These are phyloP conservation scores for Backusella sp. DNA, from an alignment of 192 early-diverging fungal species.

Conservation along the genomic window DNA sequence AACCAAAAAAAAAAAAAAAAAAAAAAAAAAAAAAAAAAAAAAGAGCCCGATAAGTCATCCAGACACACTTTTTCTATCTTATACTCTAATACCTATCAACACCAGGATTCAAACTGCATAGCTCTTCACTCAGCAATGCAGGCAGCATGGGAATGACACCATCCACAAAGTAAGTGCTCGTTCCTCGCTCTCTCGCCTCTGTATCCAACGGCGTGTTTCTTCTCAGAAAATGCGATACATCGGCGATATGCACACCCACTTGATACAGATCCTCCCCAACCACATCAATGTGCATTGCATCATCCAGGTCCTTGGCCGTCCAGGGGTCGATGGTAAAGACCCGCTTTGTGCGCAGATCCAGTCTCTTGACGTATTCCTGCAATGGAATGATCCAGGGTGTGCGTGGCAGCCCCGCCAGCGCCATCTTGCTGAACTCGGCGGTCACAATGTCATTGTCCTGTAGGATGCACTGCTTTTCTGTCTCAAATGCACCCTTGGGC, in stretches of 20 bases:
- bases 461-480: background rate
- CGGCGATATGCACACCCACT: slow-evolving; percentile 88
- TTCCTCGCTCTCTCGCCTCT: slow-evolving; percentile 87
- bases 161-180: slow-evolving; percentile 94
- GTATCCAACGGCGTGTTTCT: slow-evolving; percentile 85
- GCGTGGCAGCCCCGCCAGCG: slow-evolving; percentile 67
- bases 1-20: no score
- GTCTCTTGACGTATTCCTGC: slow-evolving; percentile 59
- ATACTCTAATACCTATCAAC: slow-evolving; percentile 61
- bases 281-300: slow-evolving; percentile 66
- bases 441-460: slow-evolving; percentile 47
- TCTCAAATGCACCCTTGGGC: slow-evolving; percentile 51
- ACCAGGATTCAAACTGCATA: slow-evolving; percentile 91
- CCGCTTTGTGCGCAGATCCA: slow-evolving; percentile 66
- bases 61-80: no score
- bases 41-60: no score
- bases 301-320: slow-evolving; percentile 80
- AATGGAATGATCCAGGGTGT: slow-evolving; percentile 85
- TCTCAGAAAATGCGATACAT: slow-evolving; percentile 94
- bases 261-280: slow-evolving; percentile 65
- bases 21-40: background rate
- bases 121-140: slow-evolving; percentile 83
- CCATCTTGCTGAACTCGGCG: slow-evolving; percentile 64
- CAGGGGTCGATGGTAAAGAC: slow-evolving; percentile 93
- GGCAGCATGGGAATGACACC: slow-evolving; percentile 96